These are phyloP conservation scores for Mycotypha africana DNA, from an alignment of 371 early-diverging fungal genomes.

Conservation along the genomic window DNA sequence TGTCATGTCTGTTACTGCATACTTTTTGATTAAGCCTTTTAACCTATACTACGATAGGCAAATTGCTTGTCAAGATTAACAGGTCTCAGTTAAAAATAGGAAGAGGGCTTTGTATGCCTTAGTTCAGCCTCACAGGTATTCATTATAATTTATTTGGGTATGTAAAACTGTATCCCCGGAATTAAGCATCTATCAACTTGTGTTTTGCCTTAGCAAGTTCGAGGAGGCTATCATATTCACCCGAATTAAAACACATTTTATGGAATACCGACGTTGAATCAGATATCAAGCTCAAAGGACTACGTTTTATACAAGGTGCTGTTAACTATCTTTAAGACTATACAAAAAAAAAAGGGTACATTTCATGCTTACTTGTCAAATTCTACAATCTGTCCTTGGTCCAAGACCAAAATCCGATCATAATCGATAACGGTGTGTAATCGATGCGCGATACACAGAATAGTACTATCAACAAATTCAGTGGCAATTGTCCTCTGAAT, in stretches of 20 bases:
- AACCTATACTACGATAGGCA: too few relatives aligned
- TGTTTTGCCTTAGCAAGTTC: constrained; percentile 34
- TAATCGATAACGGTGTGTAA: constrained; percentile 52
- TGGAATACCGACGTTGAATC: constrained; percentile 45
- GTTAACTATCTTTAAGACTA: too few relatives aligned
- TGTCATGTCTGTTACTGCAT: too few relatives aligned
- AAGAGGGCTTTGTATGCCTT: too few relatives aligned
- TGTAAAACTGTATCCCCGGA: too few relatives aligned
- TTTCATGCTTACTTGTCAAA: constrained; percentile 22
- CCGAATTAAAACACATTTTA: constrained; percentile 62
- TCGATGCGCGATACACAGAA: constrained; percentile 69
- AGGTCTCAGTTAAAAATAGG: too few relatives aligned
- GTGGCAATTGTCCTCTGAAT: constrained; percentile 58
- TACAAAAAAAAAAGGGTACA: background rate
- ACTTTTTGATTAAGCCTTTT: too few relatives aligned
- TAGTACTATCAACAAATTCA: constrained; percentile 57
- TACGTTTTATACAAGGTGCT: constrained; percentile 5
- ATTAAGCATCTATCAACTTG: background rate
- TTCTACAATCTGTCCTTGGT: constrained; percentile 33
- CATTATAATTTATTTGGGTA: too few relatives aligned
- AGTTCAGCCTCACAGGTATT: too few relatives aligned
- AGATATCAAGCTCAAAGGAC: constrained; percentile 48
- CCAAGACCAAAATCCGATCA: constrained; percentile 40
- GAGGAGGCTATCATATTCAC: constrained; percentile 54
- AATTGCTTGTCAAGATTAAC: too few relatives aligned